Evolutionary conservation across 352 stramenopile species (phyloP).

Genomic region (Chrysophaeum taylorii): DNA sequence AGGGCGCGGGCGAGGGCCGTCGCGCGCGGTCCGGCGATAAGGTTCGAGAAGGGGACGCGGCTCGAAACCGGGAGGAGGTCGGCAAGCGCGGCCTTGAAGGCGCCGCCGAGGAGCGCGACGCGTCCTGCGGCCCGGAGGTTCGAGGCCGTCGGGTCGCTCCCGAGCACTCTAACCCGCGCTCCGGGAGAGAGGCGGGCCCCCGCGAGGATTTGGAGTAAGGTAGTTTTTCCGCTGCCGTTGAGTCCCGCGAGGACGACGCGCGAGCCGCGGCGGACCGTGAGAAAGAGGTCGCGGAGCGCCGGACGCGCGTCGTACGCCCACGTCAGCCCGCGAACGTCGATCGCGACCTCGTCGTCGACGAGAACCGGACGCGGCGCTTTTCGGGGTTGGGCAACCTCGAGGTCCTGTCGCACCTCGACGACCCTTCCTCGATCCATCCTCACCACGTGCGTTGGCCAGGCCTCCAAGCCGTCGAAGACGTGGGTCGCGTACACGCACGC

Average conservation of each 20-base stretch:
- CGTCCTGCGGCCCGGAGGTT: background rate
- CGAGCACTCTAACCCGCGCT: background rate
- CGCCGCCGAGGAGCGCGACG: background rate
- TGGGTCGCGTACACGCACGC: slow-evolving; percentile 42
- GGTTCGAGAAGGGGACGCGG: background rate
- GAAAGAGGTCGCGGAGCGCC: background rate
- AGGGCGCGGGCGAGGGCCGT: background rate
- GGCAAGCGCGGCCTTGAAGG: background rate
- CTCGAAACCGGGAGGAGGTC: background rate
- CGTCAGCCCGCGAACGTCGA: background rate
- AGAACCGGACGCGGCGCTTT: background rate
- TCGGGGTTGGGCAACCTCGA: background rate
- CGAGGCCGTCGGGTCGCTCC: background rate
- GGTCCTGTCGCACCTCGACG: background rate
- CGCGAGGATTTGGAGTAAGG: background rate
- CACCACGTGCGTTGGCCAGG: slow-evolving; percentile 41
- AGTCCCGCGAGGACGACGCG: background rate
- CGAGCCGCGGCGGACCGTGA: background rate
- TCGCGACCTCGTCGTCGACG: background rate
- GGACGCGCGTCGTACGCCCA: slow-evolving; percentile 1
- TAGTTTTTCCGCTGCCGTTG: slow-evolving; percentile 10
- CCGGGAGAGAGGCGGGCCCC: background rate
- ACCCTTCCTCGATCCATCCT: too few relatives aligned
- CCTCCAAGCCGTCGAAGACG: slow-evolving; percentile 72
- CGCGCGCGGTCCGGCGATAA: background rate